A percentile compares a stretch with the other conserved stretches of the same genome.
Conservation (phyloP, 371 early-diverging fungal species). For the Umbelopsis sp. region DNA sequence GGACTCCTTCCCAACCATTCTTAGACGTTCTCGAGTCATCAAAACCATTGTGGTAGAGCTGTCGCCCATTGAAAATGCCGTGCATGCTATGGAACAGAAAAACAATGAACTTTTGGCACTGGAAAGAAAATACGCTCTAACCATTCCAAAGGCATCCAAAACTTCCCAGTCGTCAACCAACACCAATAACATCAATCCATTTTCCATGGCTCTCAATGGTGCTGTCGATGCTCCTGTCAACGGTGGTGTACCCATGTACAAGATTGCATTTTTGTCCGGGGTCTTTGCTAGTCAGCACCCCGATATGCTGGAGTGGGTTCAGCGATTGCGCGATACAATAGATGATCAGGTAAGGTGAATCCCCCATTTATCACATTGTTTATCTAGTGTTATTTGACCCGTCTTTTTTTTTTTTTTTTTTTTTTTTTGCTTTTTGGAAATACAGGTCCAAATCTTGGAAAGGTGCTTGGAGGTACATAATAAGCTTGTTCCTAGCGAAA, state of each 20-base stretch:
- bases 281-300: conserved; percentile 49
- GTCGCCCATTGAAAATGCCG: conserved; percentile 82
- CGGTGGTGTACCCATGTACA: conserved; percentile 81
- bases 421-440: too few species aligned
- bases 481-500: conserved; percentile 62
- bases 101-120: conserved; percentile 63
- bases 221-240: conserved; percentile 88
- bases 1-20: conserved; percentile 71
- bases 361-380: too few species aligned
- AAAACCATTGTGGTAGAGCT: conserved; percentile 53
- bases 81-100: conserved; percentile 72
- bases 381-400: too few species aligned
- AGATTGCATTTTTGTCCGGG: conserved; percentile 67
- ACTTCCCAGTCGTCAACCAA: conserved; percentile 17
- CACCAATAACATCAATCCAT: conserved; percentile 67
- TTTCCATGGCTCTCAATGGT: conserved; percentile 84
- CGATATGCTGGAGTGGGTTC: conserved; percentile 49
- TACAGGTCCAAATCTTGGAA: conserved; percentile 64
- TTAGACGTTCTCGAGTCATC: conserved; percentile 64
- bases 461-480: conserved; percentile 69
- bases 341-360: conserved; percentile 61
- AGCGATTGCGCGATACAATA: conserved; percentile 60
- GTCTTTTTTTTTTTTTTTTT: not conserved
- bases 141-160: conserved; percentile 20
- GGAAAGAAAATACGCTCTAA: conserved; percentile 55